Base-by-base conservation (phyloP, 2,329 filamentous ascomycete genomes). In the Nakataea oryzae region DNA sequence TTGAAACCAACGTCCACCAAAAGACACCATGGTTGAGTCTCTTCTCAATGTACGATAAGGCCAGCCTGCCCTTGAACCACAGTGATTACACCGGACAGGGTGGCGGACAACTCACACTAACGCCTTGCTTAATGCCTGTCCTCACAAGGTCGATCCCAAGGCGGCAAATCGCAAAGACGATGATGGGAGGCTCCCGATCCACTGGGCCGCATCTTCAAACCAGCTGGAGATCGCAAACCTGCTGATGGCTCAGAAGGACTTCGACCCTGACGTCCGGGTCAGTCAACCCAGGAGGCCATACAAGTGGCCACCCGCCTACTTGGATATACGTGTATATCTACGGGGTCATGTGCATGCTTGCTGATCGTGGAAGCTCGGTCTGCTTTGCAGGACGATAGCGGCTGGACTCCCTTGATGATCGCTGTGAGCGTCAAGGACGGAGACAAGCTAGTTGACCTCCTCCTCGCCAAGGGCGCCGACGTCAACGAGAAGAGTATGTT, bases 171-270 rank as follows among this genome's bases (percentile, higher is more conserved):
- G 75, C 63, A 85, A 86, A 69, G 95, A 99, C 70, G 88, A 90
- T 59, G 95, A 99, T 73, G 91, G 91, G 21, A 90, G 95, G 57
- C 84, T 96, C 50, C 88, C 95, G 2, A 86, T 97, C 63, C 95
- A 99, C 79, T 99, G 95, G 95, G 93, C 95, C 0, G 85, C 86
- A 2, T 95, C 93, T 27, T 89, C 90, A 74, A 96, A 95, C 72
- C 87, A 86, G 67, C 75, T 88, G 8, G 83, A 87, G 28, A 91
- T 97, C 63, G 86, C 90, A 24, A 80, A 88, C 59, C 72, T 93
- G 26, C 79, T 97, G 4, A 81, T 89, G 2, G 81, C 89, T 62
- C 79, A 81, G 64, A 87, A 87, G 69, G 80, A 81, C 63, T 96
- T 97, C 70, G 91, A 97, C 71, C 84, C 90, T 0, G 93, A 97